phyloP scores from a whole-genome alignment of 768 basidiomycete genomes.

The Macrolepiota fuliginosa region DNA sequence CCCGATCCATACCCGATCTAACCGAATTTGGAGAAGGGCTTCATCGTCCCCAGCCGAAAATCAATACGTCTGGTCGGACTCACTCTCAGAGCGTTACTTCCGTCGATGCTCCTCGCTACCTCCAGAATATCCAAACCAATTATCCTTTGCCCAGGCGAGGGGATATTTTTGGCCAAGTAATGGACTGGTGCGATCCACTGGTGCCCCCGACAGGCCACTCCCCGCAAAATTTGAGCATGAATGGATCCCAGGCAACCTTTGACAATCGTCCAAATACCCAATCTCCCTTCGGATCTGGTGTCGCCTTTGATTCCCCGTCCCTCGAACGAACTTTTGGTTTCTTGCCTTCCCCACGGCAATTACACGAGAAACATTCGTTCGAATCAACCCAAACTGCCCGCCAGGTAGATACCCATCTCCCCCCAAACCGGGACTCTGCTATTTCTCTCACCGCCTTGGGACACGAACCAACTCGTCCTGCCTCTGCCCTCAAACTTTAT shows the following conservation, averaged over 20 bases:
- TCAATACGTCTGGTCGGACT: slow-evolving; percentile 45
- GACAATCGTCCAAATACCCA: slow-evolving; percentile 27
- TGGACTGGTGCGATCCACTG: slow-evolving; percentile 53
- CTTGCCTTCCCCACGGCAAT: slow-evolving; percentile 45
- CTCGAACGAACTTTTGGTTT: slow-evolving; percentile 40
- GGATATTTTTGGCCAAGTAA: slow-evolving; percentile 65
- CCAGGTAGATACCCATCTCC: slow-evolving; percentile 36
- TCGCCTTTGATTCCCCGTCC: slow-evolving; percentile 59
- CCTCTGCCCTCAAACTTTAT: slow-evolving; percentile 25
- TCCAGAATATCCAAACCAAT: slow-evolving; percentile 21
- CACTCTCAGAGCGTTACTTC: slow-evolving; percentile 82
- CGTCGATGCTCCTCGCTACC: slow-evolving; percentile 53
- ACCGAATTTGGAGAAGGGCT: slow-evolving; percentile 21
- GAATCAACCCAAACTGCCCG: slow-evolving; percentile 79
- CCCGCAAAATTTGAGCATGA: slow-evolving; percentile 13
- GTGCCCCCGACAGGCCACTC: slow-evolving; percentile 3
- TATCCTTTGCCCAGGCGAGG: slow-evolving; percentile 24
- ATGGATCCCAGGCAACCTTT: slow-evolving; percentile 9
- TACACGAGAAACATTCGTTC: slow-evolving; percentile 88
- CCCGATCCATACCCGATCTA: slow-evolving; percentile 71
- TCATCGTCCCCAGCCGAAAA: slow-evolving; percentile 19
- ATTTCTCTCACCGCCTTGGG: slow-evolving; percentile 13
- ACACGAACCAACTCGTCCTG: slow-evolving; percentile 19
- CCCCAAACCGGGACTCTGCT: slow-evolving; percentile 18
- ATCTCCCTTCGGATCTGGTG: slow-evolving; percentile 63